Base-by-base conservation (phyloP, 352 stramenopile genomes). In the Globisporangium iwayamae region DNA sequence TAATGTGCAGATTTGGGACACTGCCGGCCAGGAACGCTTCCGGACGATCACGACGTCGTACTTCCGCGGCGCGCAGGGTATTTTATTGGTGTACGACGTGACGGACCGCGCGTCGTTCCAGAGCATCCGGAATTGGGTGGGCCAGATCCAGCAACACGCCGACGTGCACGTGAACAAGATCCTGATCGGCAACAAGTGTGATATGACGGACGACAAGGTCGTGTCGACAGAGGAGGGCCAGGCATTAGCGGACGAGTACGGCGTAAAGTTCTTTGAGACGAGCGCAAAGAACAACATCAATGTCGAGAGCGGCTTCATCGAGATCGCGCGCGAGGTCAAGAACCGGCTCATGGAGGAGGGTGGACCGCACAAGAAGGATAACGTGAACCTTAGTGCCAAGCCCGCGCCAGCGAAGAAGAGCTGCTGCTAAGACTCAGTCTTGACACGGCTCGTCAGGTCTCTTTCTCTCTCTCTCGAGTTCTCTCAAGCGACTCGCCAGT, bases 121-220 rank as follows among this genome's bases (percentile, higher is more conserved):
- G 73, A 98, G 87, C 69, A 98, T 99, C 63, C 89, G 93, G 66
- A 98, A 98, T 78, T 99, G 97, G 97, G 98, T 99, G 54, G 93
- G 90, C 5, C 91, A 98, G 78, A 98, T 98, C 75, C 89, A 96
- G 67, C 87, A 99, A 76, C 97, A 99, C 72, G 98, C 97, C 6
- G 97, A 99, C 73, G 96, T 99, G 48, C 96, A 99, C 77, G 97
- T 99, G 16, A 99, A 99, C 89, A 99, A 99, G 83, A 99, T 99
- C 71, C 76, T 99, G 60, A 98, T 99, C 64, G 98, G 97, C 45
- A 99, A 99, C 82, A 99, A 99, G 89, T 98, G 94, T 72, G 97
- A 99, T 96, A 98, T 99, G 84, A 93, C 94, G 55, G 92, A 98
- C 70, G 94, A 99, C 73, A 98, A 98, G 80, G 89, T 96, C 52